phyloP scores from a whole-genome alignment of 352 stramenopile species.

The Phytophthora meadii region DNA sequence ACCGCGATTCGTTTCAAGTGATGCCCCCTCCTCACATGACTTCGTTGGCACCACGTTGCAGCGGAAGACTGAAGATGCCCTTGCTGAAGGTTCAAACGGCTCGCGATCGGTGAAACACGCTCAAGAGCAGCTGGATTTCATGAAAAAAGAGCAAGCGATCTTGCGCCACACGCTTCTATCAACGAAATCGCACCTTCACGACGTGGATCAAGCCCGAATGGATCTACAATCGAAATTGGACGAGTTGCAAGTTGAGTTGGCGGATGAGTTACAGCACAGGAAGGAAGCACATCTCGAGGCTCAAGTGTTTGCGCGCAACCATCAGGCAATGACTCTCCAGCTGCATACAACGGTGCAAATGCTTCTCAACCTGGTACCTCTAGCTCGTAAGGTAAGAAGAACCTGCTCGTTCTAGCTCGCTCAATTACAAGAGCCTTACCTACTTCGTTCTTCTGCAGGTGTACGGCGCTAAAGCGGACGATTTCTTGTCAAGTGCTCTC shows the following conservation, averaged over 20 bases:
- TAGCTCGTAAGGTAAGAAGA: conserved; percentile 54
- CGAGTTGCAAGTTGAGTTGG: conserved; percentile 43
- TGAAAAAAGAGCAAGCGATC: conserved; percentile 63
- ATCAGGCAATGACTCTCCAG: conserved; percentile 75
- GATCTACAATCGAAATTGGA: conserved; percentile 39
- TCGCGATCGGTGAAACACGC: conserved; percentile 52
- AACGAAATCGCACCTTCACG: conserved; percentile 56
- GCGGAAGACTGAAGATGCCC: conserved; percentile 31
- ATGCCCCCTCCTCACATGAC: conserved; percentile 26
- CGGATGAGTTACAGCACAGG: conserved; percentile 50
- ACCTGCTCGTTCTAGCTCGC: neutral
- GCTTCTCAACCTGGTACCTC: conserved; percentile 71
- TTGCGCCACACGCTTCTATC: conserved; percentile 51
- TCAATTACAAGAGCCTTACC: neutral
- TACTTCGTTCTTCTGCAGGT: conserved; percentile 40
- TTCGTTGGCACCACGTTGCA: conserved; percentile 35
- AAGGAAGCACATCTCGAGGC: conserved; percentile 64
- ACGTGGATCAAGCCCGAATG: conserved; percentile 50
- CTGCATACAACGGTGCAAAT: conserved; percentile 80
- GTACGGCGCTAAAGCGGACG: conserved; percentile 62
- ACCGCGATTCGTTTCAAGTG: conserved; percentile 7
- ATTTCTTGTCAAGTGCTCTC: conserved; percentile 65
- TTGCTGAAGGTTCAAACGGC: conserved; percentile 40
- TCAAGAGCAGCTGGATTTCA: conserved; percentile 70
- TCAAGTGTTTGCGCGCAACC: conserved; percentile 64